Conservation (phyloP, 768 basidiomycete species). For the Lentinula aciculospora region DNA sequence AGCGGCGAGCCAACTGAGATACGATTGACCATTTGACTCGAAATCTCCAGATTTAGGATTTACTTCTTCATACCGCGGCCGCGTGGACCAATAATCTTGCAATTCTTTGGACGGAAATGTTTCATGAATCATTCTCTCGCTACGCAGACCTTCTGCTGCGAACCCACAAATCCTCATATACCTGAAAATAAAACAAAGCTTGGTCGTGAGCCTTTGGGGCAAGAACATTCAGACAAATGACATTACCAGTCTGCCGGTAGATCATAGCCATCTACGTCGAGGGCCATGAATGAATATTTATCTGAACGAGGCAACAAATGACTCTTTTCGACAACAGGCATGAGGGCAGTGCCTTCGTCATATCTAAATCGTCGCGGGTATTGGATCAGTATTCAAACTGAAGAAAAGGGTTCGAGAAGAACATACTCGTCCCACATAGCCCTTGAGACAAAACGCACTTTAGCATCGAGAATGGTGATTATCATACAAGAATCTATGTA, state of each 20-base stretch:
- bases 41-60: slow-evolving; percentile 22
- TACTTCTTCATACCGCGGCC: slow-evolving; percentile 53
- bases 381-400: neutral
- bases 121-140: slow-evolving; percentile 57
- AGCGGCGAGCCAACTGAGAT: slow-evolving; percentile 42
- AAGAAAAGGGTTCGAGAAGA: neutral
- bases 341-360: slow-evolving; percentile 79
- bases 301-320: slow-evolving; percentile 56
- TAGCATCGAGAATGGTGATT: neutral
- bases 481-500: neutral
- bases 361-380: slow-evolving; percentile 41
- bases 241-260: slow-evolving; percentile 76
- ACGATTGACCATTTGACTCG: slow-evolving; percentile 19
- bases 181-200: slow-evolving; percentile 28
- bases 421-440: slow-evolving; percentile 86
- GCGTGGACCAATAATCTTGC: slow-evolving; percentile 66
- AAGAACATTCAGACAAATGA: neutral
- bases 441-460: slow-evolving; percentile 21
- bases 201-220: neutral
- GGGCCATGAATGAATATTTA: slow-evolving; percentile 56
- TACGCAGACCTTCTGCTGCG: slow-evolving; percentile 60
- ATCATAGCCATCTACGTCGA: slow-evolving; percentile 75
- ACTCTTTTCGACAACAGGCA: slow-evolving; percentile 63
- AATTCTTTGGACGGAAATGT: slow-evolving; percentile 67
- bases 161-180: slow-evolving; percentile 78